A percentile compares a stretch with the other conserved stretches of the same genome.
Evolutionary conservation across 805 yeast genomes (phyloP).

Genomic region (Ogataea minuta): DNA sequence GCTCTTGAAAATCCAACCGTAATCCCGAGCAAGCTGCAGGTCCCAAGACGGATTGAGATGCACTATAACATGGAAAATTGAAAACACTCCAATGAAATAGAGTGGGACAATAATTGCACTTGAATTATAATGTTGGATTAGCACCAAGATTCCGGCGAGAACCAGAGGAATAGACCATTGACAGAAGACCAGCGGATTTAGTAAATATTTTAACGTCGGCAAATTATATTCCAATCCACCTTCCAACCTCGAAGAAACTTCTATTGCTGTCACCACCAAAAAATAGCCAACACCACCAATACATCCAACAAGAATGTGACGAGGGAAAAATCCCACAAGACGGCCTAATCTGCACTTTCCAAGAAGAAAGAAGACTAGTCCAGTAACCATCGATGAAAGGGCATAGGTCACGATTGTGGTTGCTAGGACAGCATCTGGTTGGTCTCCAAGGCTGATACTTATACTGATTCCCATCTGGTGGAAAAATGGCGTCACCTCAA

Average conservation of each 20-base stretch:
- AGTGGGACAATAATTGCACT: slow-evolving; percentile 76
- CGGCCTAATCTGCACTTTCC: slow-evolving; percentile 83
- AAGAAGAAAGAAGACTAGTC: slow-evolving; percentile 68
- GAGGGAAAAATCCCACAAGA: slow-evolving; percentile 90
- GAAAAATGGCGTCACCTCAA: slow-evolving; percentile 97
- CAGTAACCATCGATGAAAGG: slow-evolving; percentile 80
- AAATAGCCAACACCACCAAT: slow-evolving; percentile 99
- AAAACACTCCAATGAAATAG: slow-evolving; percentile 71
- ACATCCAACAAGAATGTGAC: slow-evolving; percentile 94
- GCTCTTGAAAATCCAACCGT: slow-evolving; percentile 82
- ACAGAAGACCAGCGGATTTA: slow-evolving; percentile 44
- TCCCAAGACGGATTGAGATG: slow-evolving; percentile 63
- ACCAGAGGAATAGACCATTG: slow-evolving; percentile 72
- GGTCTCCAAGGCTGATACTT: slow-evolving; percentile 46
- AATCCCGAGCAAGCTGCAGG: slow-evolving; percentile 56
- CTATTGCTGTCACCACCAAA: slow-evolving; percentile 83
- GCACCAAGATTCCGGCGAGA: slow-evolving; percentile 59
- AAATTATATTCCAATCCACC: slow-evolving; percentile 66
- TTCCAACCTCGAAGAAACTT: slow-evolving; percentile 80
- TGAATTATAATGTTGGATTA: slow-evolving; percentile 56
- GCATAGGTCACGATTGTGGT: slow-evolving; percentile 89
- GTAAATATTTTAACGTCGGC: slow-evolving; percentile 49
- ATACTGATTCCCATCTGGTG: slow-evolving; percentile 89
- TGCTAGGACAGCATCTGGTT: slow-evolving; percentile 56
- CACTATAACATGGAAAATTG: slow-evolving; percentile 66